Evolutionary conservation across 1,139 yeast species (phyloP), one percentile per base, ranked within the genome.

Genomic region (Meyerozyma guilliermondii): DNA sequence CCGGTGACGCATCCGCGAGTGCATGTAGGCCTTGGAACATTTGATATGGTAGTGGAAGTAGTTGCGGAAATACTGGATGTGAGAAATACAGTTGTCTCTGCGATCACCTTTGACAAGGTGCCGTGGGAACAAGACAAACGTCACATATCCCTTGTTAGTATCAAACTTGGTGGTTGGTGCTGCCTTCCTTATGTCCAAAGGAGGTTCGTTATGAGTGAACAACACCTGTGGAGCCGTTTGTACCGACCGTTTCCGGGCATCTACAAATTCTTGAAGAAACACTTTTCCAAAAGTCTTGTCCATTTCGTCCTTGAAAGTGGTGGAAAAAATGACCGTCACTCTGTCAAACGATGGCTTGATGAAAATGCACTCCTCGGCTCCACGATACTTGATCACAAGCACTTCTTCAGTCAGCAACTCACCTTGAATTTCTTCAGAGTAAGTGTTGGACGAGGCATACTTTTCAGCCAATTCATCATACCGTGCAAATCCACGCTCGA

Each of bases 221-320:
- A 94, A 77, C 42, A 92, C 99, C 70, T 94, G 99, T 18, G 99
- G 98, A 2, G 98, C 97, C 41, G 95, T 91, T 67, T 94, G 98
- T 46, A 92, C 94, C 11, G 95, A 87, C 61, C 98, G 81, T 65
- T 86, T 85, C 66, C 99, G 81, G 10, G 99, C 98, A 59, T 87
- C 99, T 39, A 92, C 97, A 65, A 92, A 92, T 67, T 92, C 99
- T 65, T 92, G 99, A 52, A 92, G 70, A 61, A 94, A 92, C 44
- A 92, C 97, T 63, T 87, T 89, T 41, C 98, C 97, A 56, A 92
- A 88, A 45, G 89, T 81, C 62, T 87, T 87, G 66, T 92, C 99
- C 8, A 98, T 92, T 65, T 94, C 98, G 65, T 94, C 99, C 58
- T 87, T 87, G 75, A 92, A 92, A 37, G 88, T 76, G 3, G 98